Conservation (phyloP, 345 rosid species). For the Toxicodendron radicans region DNA sequence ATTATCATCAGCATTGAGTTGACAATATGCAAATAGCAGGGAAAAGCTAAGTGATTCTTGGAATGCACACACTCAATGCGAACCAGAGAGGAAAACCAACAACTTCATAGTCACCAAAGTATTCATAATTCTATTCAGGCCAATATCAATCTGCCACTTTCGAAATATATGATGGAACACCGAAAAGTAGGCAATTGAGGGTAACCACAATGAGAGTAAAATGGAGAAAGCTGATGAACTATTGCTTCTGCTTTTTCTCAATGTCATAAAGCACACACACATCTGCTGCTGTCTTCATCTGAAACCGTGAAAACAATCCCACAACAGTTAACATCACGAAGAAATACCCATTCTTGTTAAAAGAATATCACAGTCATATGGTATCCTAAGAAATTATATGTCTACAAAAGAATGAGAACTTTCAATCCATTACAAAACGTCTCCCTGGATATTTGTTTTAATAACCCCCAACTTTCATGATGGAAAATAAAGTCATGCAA, state of each 20-base stretch:
- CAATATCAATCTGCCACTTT: neutral
- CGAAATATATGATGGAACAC: neutral
- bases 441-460: neutral
- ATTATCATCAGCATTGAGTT: neutral
- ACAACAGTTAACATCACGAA: constrained; percentile 4
- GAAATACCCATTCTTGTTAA: neutral
- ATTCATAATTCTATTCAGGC: neutral
- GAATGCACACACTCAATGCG: neutral
- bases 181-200: neutral
- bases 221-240: neutral
- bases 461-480: neutral
- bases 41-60: neutral
- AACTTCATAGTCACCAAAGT: neutral
- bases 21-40: neutral
- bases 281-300: constrained; percentile 99
- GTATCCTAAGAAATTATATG: neutral
- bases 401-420: neutral
- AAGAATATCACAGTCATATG: neutral
- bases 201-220: neutral
- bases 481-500: neutral
- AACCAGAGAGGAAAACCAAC: neutral
- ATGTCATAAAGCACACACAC: constrained; percentile 75
- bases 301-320: constrained; percentile 27
- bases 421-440: neutral
- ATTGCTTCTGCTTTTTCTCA: constrained; percentile 56